Percentiles rank a stretch among this genome's conserved stretches.
These are phyloP conservation scores for Chloris gayana DNA, from an alignment of 176 grass and related monocot species.

Conservation along the genomic window DNA sequence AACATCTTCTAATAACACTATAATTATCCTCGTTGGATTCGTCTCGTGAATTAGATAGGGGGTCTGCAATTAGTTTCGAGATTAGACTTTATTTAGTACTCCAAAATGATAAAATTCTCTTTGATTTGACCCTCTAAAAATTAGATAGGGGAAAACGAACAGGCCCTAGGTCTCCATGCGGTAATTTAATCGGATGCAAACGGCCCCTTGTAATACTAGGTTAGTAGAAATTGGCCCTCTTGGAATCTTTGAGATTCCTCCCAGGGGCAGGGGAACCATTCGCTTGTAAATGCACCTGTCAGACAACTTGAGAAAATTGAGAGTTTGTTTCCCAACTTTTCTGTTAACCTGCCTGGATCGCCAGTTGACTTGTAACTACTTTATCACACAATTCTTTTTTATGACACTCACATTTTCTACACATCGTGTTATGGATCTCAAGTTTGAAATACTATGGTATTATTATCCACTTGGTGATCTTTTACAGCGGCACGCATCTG, in stretches of 20 bases:
- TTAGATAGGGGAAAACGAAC: too few relatives aligned
- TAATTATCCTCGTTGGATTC: too few relatives aligned
- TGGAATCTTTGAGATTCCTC: constrained; percentile 28
- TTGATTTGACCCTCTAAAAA: too few relatives aligned
- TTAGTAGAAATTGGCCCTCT: neutral
- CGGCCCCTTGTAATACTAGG: neutral
- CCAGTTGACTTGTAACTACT: constrained; percentile 2
- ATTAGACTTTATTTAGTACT: too few relatives aligned
- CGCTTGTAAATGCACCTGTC: constrained; percentile 27
- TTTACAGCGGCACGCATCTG: too few relatives aligned
- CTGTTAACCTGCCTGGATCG: neutral
- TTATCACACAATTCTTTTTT: neutral
- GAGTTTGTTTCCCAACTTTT: neutral
- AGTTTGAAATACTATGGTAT: neutral
- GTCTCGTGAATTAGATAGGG: too few relatives aligned
- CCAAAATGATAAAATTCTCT: too few relatives aligned
- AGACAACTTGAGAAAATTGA: neutral
- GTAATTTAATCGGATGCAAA: constrained; percentile 15
- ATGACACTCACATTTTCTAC: neutral
- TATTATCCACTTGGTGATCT: neutral
- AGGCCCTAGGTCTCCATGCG: constrained; percentile 26
- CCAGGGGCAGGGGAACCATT: neutral
- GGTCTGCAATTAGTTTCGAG: too few relatives aligned
- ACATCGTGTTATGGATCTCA: constrained; percentile 20
- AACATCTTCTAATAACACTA: too few relatives aligned